phyloP scores from a whole-genome alignment of 768 basidiomycete species.

The Leucocoprinus sp. region DNA sequence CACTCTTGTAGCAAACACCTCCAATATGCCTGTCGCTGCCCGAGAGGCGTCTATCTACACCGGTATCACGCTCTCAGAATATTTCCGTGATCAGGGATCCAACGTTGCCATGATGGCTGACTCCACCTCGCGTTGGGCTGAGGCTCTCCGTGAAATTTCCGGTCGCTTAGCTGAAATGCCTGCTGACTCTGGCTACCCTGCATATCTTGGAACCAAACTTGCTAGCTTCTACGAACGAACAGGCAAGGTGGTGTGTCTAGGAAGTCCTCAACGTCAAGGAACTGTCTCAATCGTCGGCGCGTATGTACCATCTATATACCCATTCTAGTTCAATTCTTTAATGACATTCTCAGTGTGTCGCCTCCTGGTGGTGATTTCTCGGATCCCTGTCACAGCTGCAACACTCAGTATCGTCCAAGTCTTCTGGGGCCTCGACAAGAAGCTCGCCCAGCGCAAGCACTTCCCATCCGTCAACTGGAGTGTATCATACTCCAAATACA shows the following conservation, averaged over 20 bases:
- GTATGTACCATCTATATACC: constrained; percentile 41
- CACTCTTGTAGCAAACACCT: constrained; percentile 96
- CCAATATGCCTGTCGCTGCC: constrained; percentile 99
- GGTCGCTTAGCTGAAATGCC: constrained; percentile 99
- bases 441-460: constrained; percentile 96
- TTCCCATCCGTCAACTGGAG: constrained; percentile 99
- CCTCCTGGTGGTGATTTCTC: constrained; percentile 99
- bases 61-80: constrained; percentile 97
- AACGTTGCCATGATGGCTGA: constrained; percentile 99
- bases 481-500: constrained; percentile 98
- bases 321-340: constrained; percentile 3
- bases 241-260: constrained; percentile 89
- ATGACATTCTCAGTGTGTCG: constrained; percentile 62
- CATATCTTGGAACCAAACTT: constrained; percentile 91
- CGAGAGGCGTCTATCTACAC: constrained; percentile 99
- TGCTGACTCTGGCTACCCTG: constrained; percentile 98
- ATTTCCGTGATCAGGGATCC: constrained; percentile 97
- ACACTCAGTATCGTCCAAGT: constrained; percentile 99
- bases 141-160: constrained; percentile 97
- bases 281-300: constrained; percentile 99
- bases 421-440: constrained; percentile 99
- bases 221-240: constrained; percentile 99
- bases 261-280: constrained; percentile 80
- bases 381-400: constrained; percentile 94
- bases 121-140: constrained; percentile 98